Base-by-base conservation (phyloP, 192 early-diverging fungal species). In the Chytriomyces sp. region DNA sequence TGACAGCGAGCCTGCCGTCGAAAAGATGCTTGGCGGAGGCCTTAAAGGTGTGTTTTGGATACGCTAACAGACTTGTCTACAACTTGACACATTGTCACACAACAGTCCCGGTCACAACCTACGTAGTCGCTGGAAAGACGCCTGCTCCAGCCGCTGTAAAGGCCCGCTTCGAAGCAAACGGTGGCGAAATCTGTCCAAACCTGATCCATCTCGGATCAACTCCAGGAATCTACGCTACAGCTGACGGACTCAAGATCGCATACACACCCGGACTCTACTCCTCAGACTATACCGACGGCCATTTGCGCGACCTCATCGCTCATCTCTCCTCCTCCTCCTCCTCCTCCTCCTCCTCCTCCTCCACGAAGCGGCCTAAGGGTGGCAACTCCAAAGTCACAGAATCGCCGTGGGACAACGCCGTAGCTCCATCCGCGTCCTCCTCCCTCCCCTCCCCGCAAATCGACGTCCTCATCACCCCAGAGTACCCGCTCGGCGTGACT, bases 391-490 rank as follows among this genome's bases (percentile, higher is more conserved):
- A n/a, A n/a, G n/a, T 36, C 31, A 17, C n/a, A 30, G 31, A 36
- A 3, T 34, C 8, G 30, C n/a, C 31, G 59, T 8, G 33, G 31
- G 44, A 61, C n/a, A 22, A 17, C 12, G 26, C 59, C 10, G 59
- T 1, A n/a, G n/a, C n/a, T n/a, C n/a, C n/a, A n/a, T n/a, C n/a
- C n/a, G n/a, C n/a, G n/a, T n/a, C n/a, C 7, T 7, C 56, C 8
- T 26, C 30, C 39, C 36, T n/a, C 7, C 41, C 5, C 25, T 36
- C 59, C 25, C n/a, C 37, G 12, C 63, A 67, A 4, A 84, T 91
- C 0, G 95, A 97, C 77, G 88, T 96, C 58, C 84, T 98, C 26
- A 76, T 98, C 36, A 90, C 93, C 0, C 81, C 84, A 55, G 93
- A 98, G 80, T 96, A 92, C 91, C 92, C 94, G 14, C 39, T 12